Percentiles rank a stretch among this genome's conserved stretches.
These are phyloP conservation scores for Tripterygium wilfordii DNA, from an alignment of 177 flowering plant species.

Conservation along the genomic window DNA sequence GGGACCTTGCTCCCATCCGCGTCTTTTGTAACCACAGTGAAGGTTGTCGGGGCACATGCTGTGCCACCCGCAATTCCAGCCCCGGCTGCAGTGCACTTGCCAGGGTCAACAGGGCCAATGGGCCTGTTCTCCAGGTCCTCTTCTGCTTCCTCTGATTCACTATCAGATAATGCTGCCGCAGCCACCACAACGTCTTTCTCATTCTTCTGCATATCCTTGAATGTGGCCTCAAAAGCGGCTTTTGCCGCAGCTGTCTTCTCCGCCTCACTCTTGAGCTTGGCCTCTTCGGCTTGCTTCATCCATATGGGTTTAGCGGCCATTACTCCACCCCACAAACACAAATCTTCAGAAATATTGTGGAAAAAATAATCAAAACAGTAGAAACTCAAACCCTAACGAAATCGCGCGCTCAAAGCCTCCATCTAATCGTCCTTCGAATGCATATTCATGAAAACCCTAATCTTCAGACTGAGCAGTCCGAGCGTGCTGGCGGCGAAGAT, in stretches of 20 bases:
- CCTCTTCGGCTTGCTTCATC: constrained; percentile 97
- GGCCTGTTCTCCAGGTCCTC: constrained; percentile 54
- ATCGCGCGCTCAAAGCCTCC: too few species aligned
- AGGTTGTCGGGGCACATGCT: constrained; percentile 67
- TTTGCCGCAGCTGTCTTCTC: constrained; percentile 94
- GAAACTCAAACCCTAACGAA: too few species aligned
- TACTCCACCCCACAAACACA: too few species aligned
- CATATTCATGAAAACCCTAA: too few species aligned
- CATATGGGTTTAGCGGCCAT: constrained; percentile 69
- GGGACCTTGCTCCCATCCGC: constrained; percentile 73
- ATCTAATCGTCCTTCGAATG: too few species aligned
- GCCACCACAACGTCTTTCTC: constrained; percentile 28
- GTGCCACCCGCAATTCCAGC: constrained; percentile 90
- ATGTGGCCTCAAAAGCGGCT: constrained; percentile 98
- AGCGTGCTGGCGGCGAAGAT: too few species aligned
- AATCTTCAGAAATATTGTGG: too few species aligned
- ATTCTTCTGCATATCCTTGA: constrained; percentile 39
- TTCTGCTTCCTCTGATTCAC: constrained; percentile 31
- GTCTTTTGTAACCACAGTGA: constrained; percentile 76
- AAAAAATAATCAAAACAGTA: too few species aligned
- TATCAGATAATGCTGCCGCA: constrained; percentile 21
- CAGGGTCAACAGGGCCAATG: constrained; percentile 83
- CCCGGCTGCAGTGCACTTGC: constrained; percentile 86
- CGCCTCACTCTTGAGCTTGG: constrained; percentile 86
- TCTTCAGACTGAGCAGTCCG: too few species aligned